Evolutionary conservation across 257 asterid species (phyloP), one percentile per base, ranked within the genome.

Genomic region (Solanum piurae): DNA sequence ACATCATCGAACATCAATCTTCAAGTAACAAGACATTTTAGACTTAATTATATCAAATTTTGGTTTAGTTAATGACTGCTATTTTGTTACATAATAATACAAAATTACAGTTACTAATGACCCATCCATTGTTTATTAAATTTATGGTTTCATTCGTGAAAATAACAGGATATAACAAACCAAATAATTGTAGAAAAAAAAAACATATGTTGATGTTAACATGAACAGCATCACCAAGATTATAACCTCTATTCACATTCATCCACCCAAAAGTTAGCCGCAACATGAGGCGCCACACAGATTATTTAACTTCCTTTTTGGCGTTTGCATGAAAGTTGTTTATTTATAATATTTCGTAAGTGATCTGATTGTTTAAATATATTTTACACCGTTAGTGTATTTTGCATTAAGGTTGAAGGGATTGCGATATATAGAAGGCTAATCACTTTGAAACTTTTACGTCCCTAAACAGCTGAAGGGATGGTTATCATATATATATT

Each of bases 161-260:
- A 49, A 71, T 3, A 87, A 86, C 75, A 72, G 36, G 55, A 79
- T 69, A 58, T 75, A 85, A 27, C 49, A 64, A 4, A 86, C 29
- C n/a, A 86, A 66, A 2, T 40, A 77, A 74, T 74, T 46, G 13
- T 21, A 72, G 38, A 21, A 77, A 20, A 27, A 62, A 42, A 37
- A 36, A 60, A 84, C 37, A 36, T 79, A 84, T 76, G 37, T 49
- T 86, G 86, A 86, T 84, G 88, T 87, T 80, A 62, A 87, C 89
- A 84, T 58, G 88, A 83, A 86, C 76, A 74, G 66, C 86, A 92
- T 88, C 88, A 44, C 13, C 14, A 46, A 10, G 79, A 55, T 84
- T 86, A 60, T 31, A 76, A 86, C 86, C 88, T 86, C 89, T 42
- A 8, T 93, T 93, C 94, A 93, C 96, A 92, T 89, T 88, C 88